Conservation (phyloP, 768 basidiomycete species). For the Psilocybe subaeruginosa region DNA sequence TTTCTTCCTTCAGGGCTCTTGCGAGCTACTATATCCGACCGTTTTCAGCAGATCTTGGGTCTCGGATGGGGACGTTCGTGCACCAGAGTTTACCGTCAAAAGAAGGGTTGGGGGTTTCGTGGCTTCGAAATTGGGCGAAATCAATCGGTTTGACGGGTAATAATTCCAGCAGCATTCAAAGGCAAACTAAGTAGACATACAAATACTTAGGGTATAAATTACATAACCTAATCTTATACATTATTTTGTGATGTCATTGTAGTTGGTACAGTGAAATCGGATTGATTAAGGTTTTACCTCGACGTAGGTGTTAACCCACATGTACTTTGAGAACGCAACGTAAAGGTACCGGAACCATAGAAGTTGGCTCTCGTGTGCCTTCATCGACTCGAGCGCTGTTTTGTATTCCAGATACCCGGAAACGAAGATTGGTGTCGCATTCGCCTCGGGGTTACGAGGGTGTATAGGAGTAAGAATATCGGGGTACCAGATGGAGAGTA, state of each 20-base stretch:
- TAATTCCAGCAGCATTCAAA: background rate
- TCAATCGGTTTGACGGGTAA: conserved; percentile 23
- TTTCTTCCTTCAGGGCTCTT: conserved; percentile 38
- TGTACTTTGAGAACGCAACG: conserved; percentile 77
- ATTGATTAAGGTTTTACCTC: conserved; percentile 44
- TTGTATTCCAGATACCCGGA: conserved; percentile 60
- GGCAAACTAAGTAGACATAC: background rate
- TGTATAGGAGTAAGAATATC: conserved; percentile 13
- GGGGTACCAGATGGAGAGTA: conserved; percentile 19
- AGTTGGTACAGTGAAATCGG: background rate
- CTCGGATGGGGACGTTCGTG: conserved; percentile 33
- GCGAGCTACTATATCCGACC: conserved; percentile 49
- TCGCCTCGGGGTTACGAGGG: conserved; percentile 19
- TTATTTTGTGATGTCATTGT: background rate
- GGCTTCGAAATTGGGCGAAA: conserved; percentile 41
- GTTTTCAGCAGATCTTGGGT: conserved; percentile 37
- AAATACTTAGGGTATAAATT: conserved; percentile 1
- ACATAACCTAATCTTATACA: background rate
- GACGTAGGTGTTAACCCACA: conserved; percentile 92
- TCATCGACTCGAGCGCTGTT: conserved; percentile 68
- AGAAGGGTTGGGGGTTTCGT: conserved; percentile 44
- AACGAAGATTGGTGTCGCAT: conserved; percentile 48
- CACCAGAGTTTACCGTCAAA: conserved; percentile 28
- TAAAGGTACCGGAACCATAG: conserved; percentile 92
- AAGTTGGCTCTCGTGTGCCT: conserved; percentile 72